These are phyloP conservation scores for Scheffersomyces illinoinensis DNA, from an alignment of 1,139 yeast genomes.

Conservation along the genomic window DNA sequence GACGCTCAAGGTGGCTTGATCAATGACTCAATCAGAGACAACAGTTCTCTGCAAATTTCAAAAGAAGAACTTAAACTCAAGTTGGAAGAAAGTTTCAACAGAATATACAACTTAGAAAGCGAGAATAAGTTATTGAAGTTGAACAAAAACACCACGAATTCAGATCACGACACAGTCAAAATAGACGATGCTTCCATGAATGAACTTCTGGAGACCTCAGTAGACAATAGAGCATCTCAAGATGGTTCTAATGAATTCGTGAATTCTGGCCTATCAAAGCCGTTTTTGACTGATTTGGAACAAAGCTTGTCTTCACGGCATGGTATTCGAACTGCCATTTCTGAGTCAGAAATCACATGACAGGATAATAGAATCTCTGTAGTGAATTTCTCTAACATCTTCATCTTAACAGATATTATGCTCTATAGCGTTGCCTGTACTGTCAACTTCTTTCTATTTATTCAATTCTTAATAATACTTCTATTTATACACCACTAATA, in stretches of 20 bases:
- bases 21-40: slow-evolving; percentile 3
- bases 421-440: not conserved
- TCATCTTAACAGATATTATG: not conserved
- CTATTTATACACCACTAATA: not conserved
- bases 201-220: not conserved
- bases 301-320: slow-evolving; percentile 2
- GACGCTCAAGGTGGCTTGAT: slow-evolving; percentile 13
- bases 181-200: not conserved
- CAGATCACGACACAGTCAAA: not conserved
- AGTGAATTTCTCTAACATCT: not conserved
- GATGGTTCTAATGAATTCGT: not conserved
- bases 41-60: slow-evolving; percentile 19
- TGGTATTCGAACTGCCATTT: not conserved
- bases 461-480: not conserved
- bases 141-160: slow-evolving; percentile 1
- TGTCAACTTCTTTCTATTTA: not conserved
- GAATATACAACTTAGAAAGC: slow-evolving; percentile 36
- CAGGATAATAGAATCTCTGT: slow-evolving; percentile 1
- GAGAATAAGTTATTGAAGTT: slow-evolving; percentile 24
- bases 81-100: slow-evolving; percentile 42
- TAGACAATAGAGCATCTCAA: not conserved
- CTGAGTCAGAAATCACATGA: not conserved
- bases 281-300: slow-evolving; percentile 13
- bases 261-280: not conserved
- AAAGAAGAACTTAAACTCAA: slow-evolving; percentile 36